Conservation (phyloP, 2,329 filamentous ascomycete species). For the Diaporthe amygdali region DNA sequence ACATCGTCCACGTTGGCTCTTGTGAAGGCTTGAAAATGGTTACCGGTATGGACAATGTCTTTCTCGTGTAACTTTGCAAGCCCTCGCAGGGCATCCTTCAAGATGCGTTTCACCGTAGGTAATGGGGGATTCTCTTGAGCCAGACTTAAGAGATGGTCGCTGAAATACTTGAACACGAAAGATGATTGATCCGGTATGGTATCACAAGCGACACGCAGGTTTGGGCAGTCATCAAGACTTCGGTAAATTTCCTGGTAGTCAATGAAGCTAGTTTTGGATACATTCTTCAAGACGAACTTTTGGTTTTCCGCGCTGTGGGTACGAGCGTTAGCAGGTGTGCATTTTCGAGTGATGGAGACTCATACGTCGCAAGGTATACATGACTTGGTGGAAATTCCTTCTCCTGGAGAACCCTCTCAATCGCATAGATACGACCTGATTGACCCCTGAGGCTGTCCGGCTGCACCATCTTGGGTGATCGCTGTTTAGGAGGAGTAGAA, state of each 20-base stretch:
- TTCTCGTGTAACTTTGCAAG: not conserved
- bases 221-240: not conserved
- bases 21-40: not conserved
- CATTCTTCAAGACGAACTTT: not conserved
- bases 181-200: constrained; percentile 9
- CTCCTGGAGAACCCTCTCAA: constrained; percentile 1
- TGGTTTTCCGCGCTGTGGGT: constrained; percentile 2
- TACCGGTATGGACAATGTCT: constrained; percentile 2
- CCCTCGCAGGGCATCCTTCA: not conserved
- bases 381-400: constrained; percentile 7
- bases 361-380: constrained; percentile 7
- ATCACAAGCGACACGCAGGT: constrained; percentile 8
- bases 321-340: not conserved
- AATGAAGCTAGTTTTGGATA: constrained; percentile 9
- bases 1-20: not conserved
- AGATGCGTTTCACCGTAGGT: not conserved
- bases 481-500: not conserved
- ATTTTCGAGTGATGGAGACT: not conserved
- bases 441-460: not conserved
- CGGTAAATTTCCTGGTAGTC: constrained; percentile 1
- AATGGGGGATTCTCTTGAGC: not conserved
- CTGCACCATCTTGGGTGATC: not conserved
- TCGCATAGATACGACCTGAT: constrained; percentile 5
- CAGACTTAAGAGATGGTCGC: not conserved
- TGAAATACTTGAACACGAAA: not conserved